Base-by-base conservation (phyloP, 768 basidiomycete genomes). In the Amanita muscaria region DNA sequence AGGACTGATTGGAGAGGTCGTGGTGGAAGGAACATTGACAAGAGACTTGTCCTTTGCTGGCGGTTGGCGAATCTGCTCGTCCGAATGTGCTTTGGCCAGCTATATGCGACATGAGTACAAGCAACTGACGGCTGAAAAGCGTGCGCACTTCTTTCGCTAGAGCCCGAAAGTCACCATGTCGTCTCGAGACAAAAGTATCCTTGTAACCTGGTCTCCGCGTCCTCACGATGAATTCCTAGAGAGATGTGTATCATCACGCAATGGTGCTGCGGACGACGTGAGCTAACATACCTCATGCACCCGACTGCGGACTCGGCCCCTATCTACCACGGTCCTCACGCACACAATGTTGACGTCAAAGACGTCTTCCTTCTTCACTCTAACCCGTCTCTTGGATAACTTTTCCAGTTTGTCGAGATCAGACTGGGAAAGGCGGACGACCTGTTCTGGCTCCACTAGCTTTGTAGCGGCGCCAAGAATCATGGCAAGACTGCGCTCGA, bases 101-200 rank as follows among this genome's bases (percentile, higher is more conserved):
- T 94, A 27, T 16, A 45, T 49, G 49, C 37, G 25, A 49, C 34
- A 40, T 47, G 49, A 48, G 56, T 42, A 40, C 50, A 44, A 41
- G 11, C 39, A 23, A 24, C 40, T 24, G 21, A 27, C 14, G 18
- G 35, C 23, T 8, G 22, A 9, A 25, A 29, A 6, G 39, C 12
- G 14, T 16, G 59, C 57, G 59, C 51, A 87, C 92, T 70, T 96
- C 90, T 38, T 80, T 75, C 2, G 83, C 80, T 14, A 99, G 73
- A 2, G 90, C 86, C 58, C 72, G 83, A 62, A 99, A 99, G 60
- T 99, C 96, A 5, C 94, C 94, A 59, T 98, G 92, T 51, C 96
- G 74, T 46, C 96, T 74, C 1, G 90, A 87, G 4, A 98, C 96
- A 61, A 79, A 91, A 1, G 90, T 73, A 51, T 96, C 92, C 2